Evolutionary conservation across 1,284 basidiomycete genomes (phyloP).

Genomic region (Entoloma clypeatum): DNA sequence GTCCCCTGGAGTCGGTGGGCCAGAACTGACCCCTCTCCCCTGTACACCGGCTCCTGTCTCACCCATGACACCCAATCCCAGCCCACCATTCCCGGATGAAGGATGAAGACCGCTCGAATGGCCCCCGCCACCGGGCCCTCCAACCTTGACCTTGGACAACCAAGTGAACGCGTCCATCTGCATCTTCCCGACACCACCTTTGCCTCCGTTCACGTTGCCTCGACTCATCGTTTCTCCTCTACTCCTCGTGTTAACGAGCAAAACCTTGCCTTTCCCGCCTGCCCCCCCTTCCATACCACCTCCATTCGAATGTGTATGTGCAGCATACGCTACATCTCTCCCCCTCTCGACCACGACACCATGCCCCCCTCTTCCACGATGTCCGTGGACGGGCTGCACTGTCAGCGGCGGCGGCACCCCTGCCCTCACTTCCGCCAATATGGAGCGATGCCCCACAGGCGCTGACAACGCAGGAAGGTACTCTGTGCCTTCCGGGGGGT

Average conservation of each 20-base stretch:
- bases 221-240: constrained; percentile 54
- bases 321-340: too few relatives aligned
- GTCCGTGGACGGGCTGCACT: constrained; percentile 16
- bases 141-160: constrained; percentile 68
- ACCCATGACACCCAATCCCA: constrained; percentile 42
- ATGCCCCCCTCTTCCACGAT: too few relatives aligned
- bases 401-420: constrained; percentile 34
- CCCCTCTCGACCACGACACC: too few relatives aligned
- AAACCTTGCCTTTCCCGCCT: not conserved
- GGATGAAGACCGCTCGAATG: constrained; percentile 48
- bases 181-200: constrained; percentile 44
- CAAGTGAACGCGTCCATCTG: constrained; percentile 65
- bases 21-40: constrained; percentile 12
- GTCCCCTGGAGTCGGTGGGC: constrained; percentile 4
- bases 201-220: constrained; percentile 48
- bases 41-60: constrained; percentile 14
- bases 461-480: constrained; percentile 51
- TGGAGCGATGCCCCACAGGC: constrained; percentile 60
- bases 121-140: constrained; percentile 43
- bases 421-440: constrained; percentile 67
- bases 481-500: constrained; percentile 38
- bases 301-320: too few relatives aligned
- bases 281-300: not conserved
- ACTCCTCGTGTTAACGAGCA: constrained; percentile 10
- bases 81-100: too few relatives aligned